These are phyloP conservation scores for Lecanicillium sp. DNA, from an alignment of 2,329 filamentous ascomycete species.

Conservation along the genomic window DNA sequence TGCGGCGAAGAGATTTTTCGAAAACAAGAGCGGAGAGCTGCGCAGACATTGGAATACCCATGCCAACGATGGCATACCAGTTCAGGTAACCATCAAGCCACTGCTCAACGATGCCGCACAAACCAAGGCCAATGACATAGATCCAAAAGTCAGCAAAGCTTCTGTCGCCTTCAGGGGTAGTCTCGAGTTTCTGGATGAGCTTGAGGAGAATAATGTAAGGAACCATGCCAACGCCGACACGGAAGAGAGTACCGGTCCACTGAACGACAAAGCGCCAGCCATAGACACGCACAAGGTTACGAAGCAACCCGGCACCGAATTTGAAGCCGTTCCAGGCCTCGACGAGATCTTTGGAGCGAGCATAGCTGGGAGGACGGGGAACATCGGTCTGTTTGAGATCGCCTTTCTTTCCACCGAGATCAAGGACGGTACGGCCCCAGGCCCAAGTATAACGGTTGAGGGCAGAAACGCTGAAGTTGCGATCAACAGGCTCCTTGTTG, in stretches of 20 bases:
- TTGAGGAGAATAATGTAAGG: conserved; percentile 65
- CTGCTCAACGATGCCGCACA: conserved; percentile 50
- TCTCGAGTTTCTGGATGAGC: conserved; percentile 61
- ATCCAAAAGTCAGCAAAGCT: conserved; percentile 53
- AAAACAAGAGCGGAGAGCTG: conserved; percentile 70
- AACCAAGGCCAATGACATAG: conserved; percentile 61
- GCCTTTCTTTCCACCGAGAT: conserved; percentile 49
- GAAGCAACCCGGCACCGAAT: conserved; percentile 51
- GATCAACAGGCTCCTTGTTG: conserved; percentile 55
- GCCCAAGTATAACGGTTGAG: conserved; percentile 58
- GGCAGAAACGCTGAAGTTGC: conserved; percentile 54
- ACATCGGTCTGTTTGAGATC: conserved; percentile 58
- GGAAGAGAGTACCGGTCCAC: conserved; percentile 48
- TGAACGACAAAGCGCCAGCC: conserved; percentile 51
- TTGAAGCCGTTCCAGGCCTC: conserved; percentile 42
- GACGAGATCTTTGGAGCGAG: conserved; percentile 44
- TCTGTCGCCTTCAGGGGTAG: conserved; percentile 34
- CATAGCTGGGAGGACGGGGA: conserved; percentile 51
- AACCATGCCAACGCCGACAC: conserved; percentile 56
- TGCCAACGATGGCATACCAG: conserved; percentile 58
- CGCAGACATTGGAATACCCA: conserved; percentile 61
- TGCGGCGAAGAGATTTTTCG: conserved; percentile 68
- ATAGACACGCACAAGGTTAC: conserved; percentile 54
- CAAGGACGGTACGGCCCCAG: conserved; percentile 55
- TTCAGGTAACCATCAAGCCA: conserved; percentile 61